phyloP scores from a whole-genome alignment of 352 stramenopile genomes.

The Pythium utonaiense region DNA sequence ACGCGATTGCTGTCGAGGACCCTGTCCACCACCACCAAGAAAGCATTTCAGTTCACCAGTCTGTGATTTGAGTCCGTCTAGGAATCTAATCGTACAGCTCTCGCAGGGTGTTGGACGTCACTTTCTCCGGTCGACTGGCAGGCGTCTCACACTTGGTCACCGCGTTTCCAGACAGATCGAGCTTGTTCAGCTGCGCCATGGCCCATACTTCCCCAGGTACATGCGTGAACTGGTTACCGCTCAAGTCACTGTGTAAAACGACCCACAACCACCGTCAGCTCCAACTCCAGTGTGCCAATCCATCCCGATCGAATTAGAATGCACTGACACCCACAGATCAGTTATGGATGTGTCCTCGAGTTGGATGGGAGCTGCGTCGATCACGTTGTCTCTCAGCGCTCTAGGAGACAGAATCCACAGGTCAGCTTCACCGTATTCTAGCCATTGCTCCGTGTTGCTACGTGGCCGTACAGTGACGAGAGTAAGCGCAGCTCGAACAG shows the following conservation, averaged over 20 bases:
- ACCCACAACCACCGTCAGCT: background rate
- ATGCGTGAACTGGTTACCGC: conserved; percentile 25
- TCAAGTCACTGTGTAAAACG: conserved; percentile 22
- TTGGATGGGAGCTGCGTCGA: conserved; percentile 31
- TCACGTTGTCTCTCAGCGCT: conserved; percentile 22
- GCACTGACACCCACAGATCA: conserved; percentile 28
- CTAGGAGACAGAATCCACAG: background rate
- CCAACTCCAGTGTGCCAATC: background rate
- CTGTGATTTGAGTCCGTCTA: background rate
- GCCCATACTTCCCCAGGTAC: conserved; percentile 28
- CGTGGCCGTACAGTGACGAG: conserved; percentile 25
- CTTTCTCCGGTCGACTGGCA: background rate
- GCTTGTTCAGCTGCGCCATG: conserved; percentile 25
- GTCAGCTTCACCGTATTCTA: no score
- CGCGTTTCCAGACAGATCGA: conserved; percentile 30
- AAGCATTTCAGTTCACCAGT: no score
- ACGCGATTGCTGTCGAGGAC: conserved; percentile 22
- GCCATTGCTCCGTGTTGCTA: no score
- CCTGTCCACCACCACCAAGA: no score
- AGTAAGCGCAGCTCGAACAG: conserved; percentile 32
- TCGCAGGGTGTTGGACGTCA: background rate
- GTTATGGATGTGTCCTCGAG: conserved; percentile 31
- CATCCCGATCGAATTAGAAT: background rate
- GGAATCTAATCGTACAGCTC: conserved; percentile 13
- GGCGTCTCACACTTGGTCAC: conserved; percentile 23